Conservation (phyloP, 2,329 filamentous ascomycete genomes). For the Chaetomiaceae sp. region DNA sequence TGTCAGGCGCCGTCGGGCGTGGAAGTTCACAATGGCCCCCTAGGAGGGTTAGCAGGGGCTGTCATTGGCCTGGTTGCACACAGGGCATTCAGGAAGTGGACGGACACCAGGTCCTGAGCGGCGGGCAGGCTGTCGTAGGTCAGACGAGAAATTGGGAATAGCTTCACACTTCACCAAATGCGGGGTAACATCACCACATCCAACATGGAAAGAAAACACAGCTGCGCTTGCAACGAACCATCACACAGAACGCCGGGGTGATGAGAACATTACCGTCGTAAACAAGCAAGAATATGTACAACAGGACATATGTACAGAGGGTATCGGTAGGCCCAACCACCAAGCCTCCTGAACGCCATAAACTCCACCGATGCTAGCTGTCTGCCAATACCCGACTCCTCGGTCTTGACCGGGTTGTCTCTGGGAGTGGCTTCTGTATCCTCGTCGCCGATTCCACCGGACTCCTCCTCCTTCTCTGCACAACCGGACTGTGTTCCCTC, state of each 20-base stretch:
- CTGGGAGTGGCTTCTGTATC: constrained; percentile 45
- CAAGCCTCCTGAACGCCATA: constrained; percentile 25
- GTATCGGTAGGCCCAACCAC: constrained; percentile 25
- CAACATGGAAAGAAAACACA: neutral
- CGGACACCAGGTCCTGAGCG: neutral
- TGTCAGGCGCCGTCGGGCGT: neutral
- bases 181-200: neutral
- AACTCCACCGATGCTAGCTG: constrained; percentile 32
- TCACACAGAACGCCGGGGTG: neutral
- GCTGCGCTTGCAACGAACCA: neutral
- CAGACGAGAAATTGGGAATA: constrained; percentile 4
- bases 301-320: constrained; percentile 23
- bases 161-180: neutral
- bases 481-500: constrained; percentile 35
- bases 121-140: neutral
- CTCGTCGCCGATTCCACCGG: constrained; percentile 44
- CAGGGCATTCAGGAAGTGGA: neutral
- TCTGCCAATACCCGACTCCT: constrained; percentile 38
- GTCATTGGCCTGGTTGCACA: neutral
- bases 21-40: neutral
- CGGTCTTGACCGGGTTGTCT: constrained; percentile 39
- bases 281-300: constrained; percentile 23
- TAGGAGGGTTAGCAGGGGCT: neutral
- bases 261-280: constrained; percentile 18
- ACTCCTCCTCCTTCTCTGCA: constrained; percentile 36